Evolutionary conservation across 495 filamentous ascomycete species (phyloP).

Genomic region (Hypoxylon crocopeplum): DNA sequence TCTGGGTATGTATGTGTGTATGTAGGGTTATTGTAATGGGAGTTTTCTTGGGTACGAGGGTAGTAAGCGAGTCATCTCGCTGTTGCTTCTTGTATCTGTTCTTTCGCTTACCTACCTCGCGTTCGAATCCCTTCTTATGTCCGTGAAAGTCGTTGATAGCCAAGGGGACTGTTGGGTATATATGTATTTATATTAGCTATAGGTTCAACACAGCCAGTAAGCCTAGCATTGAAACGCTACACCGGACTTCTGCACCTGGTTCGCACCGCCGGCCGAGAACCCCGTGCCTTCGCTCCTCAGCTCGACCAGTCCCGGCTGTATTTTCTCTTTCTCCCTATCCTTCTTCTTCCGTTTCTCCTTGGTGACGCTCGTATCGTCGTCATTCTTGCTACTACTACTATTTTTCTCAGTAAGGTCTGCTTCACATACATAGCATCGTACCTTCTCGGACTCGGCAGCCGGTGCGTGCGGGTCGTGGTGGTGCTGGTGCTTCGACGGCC

Average conservation of each 20-base stretch:
- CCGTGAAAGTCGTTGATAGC: too few relatives aligned
- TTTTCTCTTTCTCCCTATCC: constrained; percentile 61
- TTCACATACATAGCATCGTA: constrained; percentile 90
- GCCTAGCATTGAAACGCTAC: constrained; percentile 83
- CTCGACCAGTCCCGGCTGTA: constrained; percentile 80
- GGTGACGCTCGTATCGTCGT: constrained; percentile 57
- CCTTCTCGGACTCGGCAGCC: constrained; percentile 56
- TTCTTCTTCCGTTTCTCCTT: constrained; percentile 61
- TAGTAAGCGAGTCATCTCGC: too few relatives aligned
- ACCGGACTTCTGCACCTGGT: constrained; percentile 77
- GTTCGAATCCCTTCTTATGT: too few relatives aligned
- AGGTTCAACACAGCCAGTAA: background rate
- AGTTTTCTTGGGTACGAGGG: too few relatives aligned
- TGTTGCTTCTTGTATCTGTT: too few relatives aligned
- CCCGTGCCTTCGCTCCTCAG: constrained; percentile 90
- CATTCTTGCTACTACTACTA: constrained; percentile 20
- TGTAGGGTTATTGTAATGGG: too few relatives aligned
- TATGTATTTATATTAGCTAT: background rate
- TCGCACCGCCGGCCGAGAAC: constrained; percentile 85
- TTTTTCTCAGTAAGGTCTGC: constrained; percentile 67
- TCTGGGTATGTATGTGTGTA: too few relatives aligned
- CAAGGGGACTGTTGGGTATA: too few relatives aligned
- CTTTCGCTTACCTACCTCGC: too few relatives aligned
- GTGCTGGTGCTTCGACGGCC: constrained; percentile 48
- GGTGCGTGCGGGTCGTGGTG: constrained; percentile 70